Conservation (phyloP, 176 grass and related monocot species). For the Cocos nucifera region DNA sequence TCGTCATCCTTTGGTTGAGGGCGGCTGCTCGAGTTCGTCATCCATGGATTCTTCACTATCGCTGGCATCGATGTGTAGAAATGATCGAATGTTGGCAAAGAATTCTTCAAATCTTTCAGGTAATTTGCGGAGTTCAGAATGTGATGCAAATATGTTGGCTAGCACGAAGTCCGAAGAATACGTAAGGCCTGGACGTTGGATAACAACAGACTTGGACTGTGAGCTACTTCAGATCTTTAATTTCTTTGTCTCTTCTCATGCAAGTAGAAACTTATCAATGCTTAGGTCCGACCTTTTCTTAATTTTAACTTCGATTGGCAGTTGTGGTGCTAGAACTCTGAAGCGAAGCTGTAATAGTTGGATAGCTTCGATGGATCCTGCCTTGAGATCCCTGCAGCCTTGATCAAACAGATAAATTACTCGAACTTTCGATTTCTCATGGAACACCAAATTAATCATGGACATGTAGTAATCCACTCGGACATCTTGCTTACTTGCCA, state of each 20-base stretch:
- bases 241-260: neutral
- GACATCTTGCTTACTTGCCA: too few relatives aligned
- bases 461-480: too few relatives aligned
- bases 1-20: neutral
- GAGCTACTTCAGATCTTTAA: conserved; percentile 18
- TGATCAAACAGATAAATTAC: too few relatives aligned
- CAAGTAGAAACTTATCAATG: neutral
- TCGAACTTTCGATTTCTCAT: too few relatives aligned
- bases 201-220: conserved; percentile 54
- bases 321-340: conserved; percentile 43
- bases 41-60: conserved; percentile 15
- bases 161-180: neutral
- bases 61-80: neutral
- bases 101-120: conserved; percentile 22
- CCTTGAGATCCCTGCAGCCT: conserved; percentile 10
- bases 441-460: too few relatives aligned
- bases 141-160: neutral
- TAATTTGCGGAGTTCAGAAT: conserved; percentile 3
- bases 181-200: conserved; percentile 35
- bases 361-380: conserved; percentile 7
- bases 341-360: neutral
- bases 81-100: conserved; percentile 4
- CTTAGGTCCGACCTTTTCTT: neutral
- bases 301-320: conserved; percentile 18
- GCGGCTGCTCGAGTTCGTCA: conserved; percentile 17